These are phyloP conservation scores for Phialophora chinensis DNA, from an alignment of 2,329 filamentous ascomycete genomes.

Conservation along the genomic window DNA sequence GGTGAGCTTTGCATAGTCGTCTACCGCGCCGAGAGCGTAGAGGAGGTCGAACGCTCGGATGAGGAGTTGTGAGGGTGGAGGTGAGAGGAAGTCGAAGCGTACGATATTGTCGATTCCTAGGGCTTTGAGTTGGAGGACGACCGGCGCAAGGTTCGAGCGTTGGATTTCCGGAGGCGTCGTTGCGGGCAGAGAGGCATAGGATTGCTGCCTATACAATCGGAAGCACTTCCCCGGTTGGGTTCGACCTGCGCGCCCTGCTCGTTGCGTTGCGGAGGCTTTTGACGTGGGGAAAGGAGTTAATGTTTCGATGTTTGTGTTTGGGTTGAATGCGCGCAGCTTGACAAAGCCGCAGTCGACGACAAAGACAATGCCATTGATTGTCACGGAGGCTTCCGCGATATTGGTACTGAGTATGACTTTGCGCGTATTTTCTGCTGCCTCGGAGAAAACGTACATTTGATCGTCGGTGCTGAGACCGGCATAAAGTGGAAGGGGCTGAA, in stretches of 20 bases:
- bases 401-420: conserved; percentile 96
- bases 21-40: conserved; percentile 83
- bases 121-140: conserved; percentile 89
- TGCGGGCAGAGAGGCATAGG: conserved; percentile 69
- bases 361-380: conserved; percentile 88
- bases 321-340: conserved; percentile 85
- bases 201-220: conserved; percentile 82
- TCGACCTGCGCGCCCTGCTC: conserved; percentile 86
- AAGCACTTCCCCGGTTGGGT: conserved; percentile 94
- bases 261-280: conserved; percentile 89
- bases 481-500: conserved; percentile 81
- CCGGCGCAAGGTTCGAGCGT: conserved; percentile 84
- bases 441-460: conserved; percentile 94
- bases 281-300: conserved; percentile 82
- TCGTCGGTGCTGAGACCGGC: conserved; percentile 88
- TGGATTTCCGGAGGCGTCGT: conserved; percentile 88
- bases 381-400: conserved; percentile 94
- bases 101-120: conserved; percentile 93
- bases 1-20: conserved; percentile 88
- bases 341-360: conserved; percentile 91
- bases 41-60: conserved; percentile 85
- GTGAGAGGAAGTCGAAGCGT: conserved; percentile 85
- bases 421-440: conserved; percentile 76
- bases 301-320: conserved; percentile 82
- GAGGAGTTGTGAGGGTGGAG: conserved; percentile 83